Percentiles rank a stretch among this genome's conserved stretches.
phyloP scores from a whole-genome alignment of 2,329 filamentous ascomycete species.

The Talaromyces sp. region DNA sequence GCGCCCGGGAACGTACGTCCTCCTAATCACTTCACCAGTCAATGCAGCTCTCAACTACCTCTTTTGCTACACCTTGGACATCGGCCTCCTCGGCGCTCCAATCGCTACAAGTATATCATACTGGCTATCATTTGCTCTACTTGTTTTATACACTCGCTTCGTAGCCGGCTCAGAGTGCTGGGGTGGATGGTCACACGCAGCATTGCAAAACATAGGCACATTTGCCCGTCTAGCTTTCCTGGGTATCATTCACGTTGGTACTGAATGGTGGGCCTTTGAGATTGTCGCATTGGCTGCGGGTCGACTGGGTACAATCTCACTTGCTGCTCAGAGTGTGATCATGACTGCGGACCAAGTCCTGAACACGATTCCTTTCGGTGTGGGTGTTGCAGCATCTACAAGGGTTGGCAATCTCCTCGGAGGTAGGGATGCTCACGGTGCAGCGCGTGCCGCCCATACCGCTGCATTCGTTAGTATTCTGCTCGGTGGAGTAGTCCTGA shows the following conservation, averaged over 20 bases:
- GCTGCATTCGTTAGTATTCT: conserved; percentile 68
- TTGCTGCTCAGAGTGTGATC: conserved; percentile 81
- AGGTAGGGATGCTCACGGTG: conserved; percentile 59
- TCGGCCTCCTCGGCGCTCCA: conserved; percentile 74
- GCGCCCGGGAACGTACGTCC: conserved; percentile 59
- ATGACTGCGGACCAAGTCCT: conserved; percentile 85
- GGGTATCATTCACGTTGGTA: conserved; percentile 77
- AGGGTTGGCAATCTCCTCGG: conserved; percentile 77
- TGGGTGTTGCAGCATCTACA: conserved; percentile 74
- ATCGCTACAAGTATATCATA: conserved; percentile 79
- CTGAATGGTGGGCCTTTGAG: conserved; percentile 93
- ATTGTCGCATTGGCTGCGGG: conserved; percentile 81
- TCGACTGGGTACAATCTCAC: conserved; percentile 68
- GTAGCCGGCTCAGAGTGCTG: conserved; percentile 70
- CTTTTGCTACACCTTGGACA: conserved; percentile 65
- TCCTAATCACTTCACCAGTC: conserved; percentile 56
- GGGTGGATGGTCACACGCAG: conserved; percentile 65
- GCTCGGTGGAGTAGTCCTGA: conserved; percentile 62
- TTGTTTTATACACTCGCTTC: conserved; percentile 68
- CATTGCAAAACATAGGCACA: conserved; percentile 60
- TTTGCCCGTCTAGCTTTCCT: conserved; percentile 71
- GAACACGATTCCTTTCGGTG: conserved; percentile 79
- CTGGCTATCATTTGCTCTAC: conserved; percentile 73
- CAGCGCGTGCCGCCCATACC: conserved; percentile 66
- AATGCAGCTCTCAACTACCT: conserved; percentile 58